A percentile compares a stretch with the other conserved stretches of the same genome.
Conservation (phyloP, 192 early-diverging fungal species). For the Paraglomus occultum region DNA sequence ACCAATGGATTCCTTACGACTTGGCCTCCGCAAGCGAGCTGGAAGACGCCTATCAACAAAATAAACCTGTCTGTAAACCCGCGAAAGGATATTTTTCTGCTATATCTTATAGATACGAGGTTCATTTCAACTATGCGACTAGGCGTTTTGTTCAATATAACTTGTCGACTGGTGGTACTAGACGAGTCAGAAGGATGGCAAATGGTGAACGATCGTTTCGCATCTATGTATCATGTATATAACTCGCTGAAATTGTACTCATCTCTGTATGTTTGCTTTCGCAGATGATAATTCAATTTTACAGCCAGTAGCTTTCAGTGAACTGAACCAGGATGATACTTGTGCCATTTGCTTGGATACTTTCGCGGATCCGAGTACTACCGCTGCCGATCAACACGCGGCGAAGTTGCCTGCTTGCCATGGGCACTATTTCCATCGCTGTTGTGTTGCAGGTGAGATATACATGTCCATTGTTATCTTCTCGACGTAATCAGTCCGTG, state of each 20-base stretch:
- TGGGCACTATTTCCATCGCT: conserved; percentile 30
- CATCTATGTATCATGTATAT: background rate
- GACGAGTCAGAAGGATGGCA: conserved; percentile 21
- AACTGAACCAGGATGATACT: conserved; percentile 17
- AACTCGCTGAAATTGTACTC: background rate
- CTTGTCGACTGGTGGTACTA: conserved; percentile 3
- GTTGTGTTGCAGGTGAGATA: conserved; percentile 21
- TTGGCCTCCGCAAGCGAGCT: conserved; percentile 23
- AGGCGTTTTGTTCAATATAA: conserved; percentile 23
- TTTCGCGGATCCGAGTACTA: conserved; percentile 13
- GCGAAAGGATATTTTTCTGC: conserved; percentile 24
- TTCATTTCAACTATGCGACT: conserved; percentile 23
- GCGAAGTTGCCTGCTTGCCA: conserved; percentile 28
- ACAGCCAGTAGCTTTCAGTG: conserved; percentile 8
- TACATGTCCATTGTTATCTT: background rate
- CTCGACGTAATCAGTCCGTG: background rate
- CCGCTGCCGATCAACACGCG: conserved; percentile 10
- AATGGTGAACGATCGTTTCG: conserved; percentile 10
- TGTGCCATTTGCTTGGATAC: conserved; percentile 26
- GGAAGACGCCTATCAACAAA: conserved; percentile 24
- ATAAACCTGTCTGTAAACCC: background rate
- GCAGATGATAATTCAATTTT: conserved; percentile 30
- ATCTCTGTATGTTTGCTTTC: background rate
- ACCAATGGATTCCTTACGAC: conserved; percentile 32
- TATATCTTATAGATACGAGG: conserved; percentile 19